Evolutionary conservation across 78 protist species (phyloP).

Genomic region (slime mould (Dictyostelium discoideum)): DNA sequence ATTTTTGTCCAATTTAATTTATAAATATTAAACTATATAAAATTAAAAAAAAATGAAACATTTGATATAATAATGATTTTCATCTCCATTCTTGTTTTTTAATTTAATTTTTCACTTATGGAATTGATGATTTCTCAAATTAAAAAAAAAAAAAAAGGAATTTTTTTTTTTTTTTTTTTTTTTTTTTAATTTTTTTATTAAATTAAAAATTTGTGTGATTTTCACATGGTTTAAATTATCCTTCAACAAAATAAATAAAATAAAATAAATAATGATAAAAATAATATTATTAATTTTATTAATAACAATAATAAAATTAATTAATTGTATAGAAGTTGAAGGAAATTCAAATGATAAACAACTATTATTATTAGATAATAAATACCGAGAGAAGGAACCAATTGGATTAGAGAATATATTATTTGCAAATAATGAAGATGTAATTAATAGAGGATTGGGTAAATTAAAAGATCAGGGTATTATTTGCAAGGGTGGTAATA

Average conservation of each 20-base stretch:
- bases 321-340: background rate
- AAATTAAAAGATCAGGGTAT: background rate
- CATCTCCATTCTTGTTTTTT: too few species aligned
- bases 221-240: too few species aligned
- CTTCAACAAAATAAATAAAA: too few species aligned
- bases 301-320: background rate
- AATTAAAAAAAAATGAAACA: too few species aligned
- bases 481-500: background rate
- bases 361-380: slow-evolving; percentile 34
- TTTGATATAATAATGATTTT: too few species aligned
- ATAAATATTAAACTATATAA: too few species aligned
- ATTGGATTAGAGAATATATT: slow-evolving; percentile 40
- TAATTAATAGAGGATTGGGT: background rate
- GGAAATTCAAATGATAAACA: background rate
- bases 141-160: too few species aligned
- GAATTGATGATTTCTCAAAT: too few species aligned
- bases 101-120: too few species aligned
- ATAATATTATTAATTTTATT: background rate
- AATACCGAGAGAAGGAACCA: slow-evolving; percentile 32
- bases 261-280: background rate
- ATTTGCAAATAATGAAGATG: slow-evolving; percentile 12
- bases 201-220: background rate
- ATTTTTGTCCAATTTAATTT: too few species aligned
- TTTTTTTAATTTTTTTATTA: too few species aligned
- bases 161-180: too few species aligned